Conservation (phyloP, 768 basidiomycete genomes). For the Leucocoprinus sp. region DNA sequence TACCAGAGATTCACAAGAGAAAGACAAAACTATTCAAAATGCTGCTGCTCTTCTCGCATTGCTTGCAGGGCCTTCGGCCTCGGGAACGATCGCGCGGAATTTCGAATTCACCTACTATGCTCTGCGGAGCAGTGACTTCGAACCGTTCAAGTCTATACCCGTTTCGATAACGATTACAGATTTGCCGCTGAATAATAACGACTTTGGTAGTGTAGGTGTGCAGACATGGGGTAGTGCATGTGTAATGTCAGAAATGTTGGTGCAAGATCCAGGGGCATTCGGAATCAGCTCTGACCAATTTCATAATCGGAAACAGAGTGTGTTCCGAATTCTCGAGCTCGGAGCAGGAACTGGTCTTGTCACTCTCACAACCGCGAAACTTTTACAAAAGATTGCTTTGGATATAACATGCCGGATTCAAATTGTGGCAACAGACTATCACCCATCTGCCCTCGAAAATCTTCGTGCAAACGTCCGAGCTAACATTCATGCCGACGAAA, state of each 20-base stretch:
- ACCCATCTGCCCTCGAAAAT: constrained; percentile 65
- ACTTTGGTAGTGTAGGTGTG: constrained; percentile 67
- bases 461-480: constrained; percentile 48
- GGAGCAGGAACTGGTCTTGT: constrained; percentile 84
- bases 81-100: constrained; percentile 46
- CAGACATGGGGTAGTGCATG: constrained; percentile 89
- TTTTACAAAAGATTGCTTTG: not conserved
- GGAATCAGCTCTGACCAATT: constrained; percentile 17
- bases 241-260: constrained; percentile 69
- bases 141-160: constrained; percentile 3
- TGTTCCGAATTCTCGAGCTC: constrained; percentile 58
- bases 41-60: constrained; percentile 58
- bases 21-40: constrained; percentile 36
- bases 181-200: constrained; percentile 59
- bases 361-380: constrained; percentile 41
- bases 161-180: constrained; percentile 49
- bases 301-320: not conserved
- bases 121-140: not conserved
- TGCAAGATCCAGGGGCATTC: constrained; percentile 45
- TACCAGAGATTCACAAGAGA: not conserved
- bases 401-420: constrained; percentile 11
- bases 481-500: constrained; percentile 36
- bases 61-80: constrained; percentile 56
- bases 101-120: constrained; percentile 34
- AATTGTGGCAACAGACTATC: constrained; percentile 71